A percentile compares a stretch with the other conserved stretches of the same genome.
Conservation (phyloP, 805 yeast genomes). For the Wickerhamiella qilinensis region DNA sequence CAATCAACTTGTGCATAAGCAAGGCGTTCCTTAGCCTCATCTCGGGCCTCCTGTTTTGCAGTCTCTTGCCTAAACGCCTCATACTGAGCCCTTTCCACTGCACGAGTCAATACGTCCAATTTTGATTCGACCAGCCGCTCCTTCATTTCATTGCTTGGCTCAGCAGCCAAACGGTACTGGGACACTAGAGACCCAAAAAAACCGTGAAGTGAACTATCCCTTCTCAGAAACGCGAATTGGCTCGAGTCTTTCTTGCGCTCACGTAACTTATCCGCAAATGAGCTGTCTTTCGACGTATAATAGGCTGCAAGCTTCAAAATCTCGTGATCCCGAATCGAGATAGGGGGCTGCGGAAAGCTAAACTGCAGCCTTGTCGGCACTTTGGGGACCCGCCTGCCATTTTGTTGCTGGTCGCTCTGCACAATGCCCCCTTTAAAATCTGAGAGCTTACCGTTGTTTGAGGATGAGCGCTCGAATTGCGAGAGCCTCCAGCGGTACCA, state of each 20-base stretch:
- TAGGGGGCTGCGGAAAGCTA: conserved; percentile 5
- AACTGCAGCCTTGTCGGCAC: background rate
- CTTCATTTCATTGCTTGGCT: conserved; percentile 14
- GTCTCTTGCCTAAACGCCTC: conserved; percentile 22
- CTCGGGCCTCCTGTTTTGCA: conserved; percentile 21
- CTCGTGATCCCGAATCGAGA: conserved; percentile 50
- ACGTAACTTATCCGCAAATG: conserved; percentile 24
- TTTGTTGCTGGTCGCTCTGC: too few relatives aligned
- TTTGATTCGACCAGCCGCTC: conserved; percentile 11
- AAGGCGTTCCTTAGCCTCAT: conserved; percentile 23
- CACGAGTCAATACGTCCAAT: conserved; percentile 27
- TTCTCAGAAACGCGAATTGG: conserved; percentile 54
- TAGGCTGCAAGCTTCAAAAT: conserved; percentile 59
- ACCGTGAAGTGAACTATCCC: conserved; percentile 41
- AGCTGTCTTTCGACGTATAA: conserved; percentile 46
- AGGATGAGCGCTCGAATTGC: background rate
- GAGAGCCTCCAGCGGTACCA: conserved; percentile 34
- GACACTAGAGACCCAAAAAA: conserved; percentile 33
- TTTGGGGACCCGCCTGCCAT: too few relatives aligned
- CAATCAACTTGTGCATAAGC: conserved; percentile 71
- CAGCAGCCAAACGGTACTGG: conserved; percentile 36
- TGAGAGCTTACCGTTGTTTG: too few relatives aligned
- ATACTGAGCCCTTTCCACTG: conserved; percentile 43
- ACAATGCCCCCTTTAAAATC: too few relatives aligned
- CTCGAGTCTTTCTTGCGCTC: conserved; percentile 20